Evolutionary conservation across 345 rosid species (phyloP).

Genomic region (Hibiscus tridactylites): DNA sequence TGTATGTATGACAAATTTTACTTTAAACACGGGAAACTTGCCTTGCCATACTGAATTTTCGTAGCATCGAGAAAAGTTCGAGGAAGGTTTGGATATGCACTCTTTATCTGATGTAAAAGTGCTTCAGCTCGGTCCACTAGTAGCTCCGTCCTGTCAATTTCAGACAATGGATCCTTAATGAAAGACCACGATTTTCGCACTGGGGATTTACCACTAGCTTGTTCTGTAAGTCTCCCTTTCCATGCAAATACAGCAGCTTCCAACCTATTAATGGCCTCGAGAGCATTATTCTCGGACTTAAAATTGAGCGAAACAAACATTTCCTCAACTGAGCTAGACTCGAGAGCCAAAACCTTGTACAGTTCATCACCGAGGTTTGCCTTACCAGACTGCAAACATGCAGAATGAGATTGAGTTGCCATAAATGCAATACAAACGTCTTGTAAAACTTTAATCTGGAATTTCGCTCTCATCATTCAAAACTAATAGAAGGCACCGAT

Average conservation of each 20-base stretch:
- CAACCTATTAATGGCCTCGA: constrained; percentile 58
- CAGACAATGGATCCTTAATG: constrained; percentile 53
- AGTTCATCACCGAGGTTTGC: constrained; percentile 72
- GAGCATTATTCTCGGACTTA: constrained; percentile 56
- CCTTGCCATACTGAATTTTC: constrained; percentile 89
- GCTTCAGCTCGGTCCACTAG: constrained; percentile 55
- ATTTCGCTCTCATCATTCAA: not conserved
- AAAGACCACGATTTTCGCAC: constrained; percentile 76
- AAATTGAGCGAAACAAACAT: constrained; percentile 42
- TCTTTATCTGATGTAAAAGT: constrained; percentile 47
- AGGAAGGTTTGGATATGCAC: constrained; percentile 66
- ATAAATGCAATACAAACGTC: not conserved
- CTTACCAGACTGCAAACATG: constrained; percentile 63
- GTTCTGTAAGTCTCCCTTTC: constrained; percentile 60
- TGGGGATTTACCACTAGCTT: constrained; percentile 51
- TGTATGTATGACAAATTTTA: not conserved
- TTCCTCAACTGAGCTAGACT: constrained; percentile 39
- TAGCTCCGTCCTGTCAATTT: constrained; percentile 46
- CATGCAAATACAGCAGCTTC: constrained; percentile 73
- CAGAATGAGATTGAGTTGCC: not conserved
- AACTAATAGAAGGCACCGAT: no score
- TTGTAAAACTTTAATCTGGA: not conserved
- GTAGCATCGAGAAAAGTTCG: constrained; percentile 75
- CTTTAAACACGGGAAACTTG: constrained; percentile 13
- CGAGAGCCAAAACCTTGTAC: constrained; percentile 44